Evolutionary conservation across 345 rosid species (phyloP).

Genomic region (Chamaenerion angustifolium): DNA sequence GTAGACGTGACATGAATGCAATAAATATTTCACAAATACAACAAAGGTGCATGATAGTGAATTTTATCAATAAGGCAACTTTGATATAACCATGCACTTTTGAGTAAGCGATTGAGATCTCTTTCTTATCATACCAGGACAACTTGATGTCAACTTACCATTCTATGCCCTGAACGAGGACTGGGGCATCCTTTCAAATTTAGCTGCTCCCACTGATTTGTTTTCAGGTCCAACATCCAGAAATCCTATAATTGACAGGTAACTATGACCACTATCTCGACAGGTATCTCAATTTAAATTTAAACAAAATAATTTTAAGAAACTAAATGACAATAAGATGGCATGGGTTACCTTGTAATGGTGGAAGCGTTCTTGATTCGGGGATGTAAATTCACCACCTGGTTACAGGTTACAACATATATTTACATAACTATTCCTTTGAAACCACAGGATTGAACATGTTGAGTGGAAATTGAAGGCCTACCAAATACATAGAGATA

Average conservation of each 20-base stretch:
- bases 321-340: too few species aligned
- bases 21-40: too few species aligned
- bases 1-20: too few species aligned
- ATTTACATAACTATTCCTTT: background rate
- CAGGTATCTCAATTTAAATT: background rate
- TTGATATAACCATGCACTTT: too few species aligned
- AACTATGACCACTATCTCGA: background rate
- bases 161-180: constrained; percentile 94
- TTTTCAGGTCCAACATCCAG: constrained; percentile 86
- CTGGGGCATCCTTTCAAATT: constrained; percentile 85
- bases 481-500: constrained; percentile 85
- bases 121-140: background rate
- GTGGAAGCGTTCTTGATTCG: constrained; percentile 92
- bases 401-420: background rate
- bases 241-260: constrained; percentile 43
- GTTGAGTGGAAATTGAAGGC: constrained; percentile 3
- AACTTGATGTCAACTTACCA: constrained; percentile 36
- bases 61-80: too few species aligned
- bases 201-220: constrained; percentile 91
- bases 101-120: too few species aligned
- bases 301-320: too few species aligned
- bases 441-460: background rate
- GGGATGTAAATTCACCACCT: constrained; percentile 98
- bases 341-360: constrained; percentile 65
- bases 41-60: too few species aligned